Conservation (phyloP, 768 basidiomycete genomes). For the Chiua virens region DNA sequence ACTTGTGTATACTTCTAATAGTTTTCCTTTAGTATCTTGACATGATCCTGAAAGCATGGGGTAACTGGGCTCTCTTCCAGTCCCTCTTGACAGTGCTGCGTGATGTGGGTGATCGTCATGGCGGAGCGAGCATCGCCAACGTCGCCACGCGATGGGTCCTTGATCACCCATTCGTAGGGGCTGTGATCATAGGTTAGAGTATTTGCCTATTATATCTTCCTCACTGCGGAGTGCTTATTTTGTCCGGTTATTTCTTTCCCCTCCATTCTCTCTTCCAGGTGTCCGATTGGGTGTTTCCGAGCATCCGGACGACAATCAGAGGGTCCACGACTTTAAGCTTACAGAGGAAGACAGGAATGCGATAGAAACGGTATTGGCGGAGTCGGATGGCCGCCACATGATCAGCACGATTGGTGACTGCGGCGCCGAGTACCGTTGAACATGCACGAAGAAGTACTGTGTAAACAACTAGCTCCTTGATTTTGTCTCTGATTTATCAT, state of each 20-base stretch:
- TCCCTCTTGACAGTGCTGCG: conserved; percentile 57
- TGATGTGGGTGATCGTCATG: conserved; percentile 65
- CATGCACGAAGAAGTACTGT: not conserved
- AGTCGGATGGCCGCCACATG: conserved; percentile 59
- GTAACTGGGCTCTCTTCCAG: conserved; percentile 76
- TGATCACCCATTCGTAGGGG: conserved; percentile 74
- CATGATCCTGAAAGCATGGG: conserved; percentile 79
- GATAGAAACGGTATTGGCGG: conserved; percentile 61
- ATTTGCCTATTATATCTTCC: not conserved
- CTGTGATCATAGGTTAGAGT: conserved; percentile 68
- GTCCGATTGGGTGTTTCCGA: conserved; percentile 74
- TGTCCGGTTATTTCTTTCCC: conserved; percentile 1
- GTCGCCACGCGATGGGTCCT: conserved; percentile 82
- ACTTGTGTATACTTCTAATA: too few relatives aligned
- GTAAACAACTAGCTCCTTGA: not conserved
- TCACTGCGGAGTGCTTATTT: not conserved
- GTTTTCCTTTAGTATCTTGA: conserved; percentile 66
- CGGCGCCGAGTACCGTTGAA: conserved; percentile 76
- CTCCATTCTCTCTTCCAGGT: conserved; percentile 44
- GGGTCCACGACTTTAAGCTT: conserved; percentile 59
- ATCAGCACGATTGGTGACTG: conserved; percentile 78
- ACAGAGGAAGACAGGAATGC: conserved; percentile 52
- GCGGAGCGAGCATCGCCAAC: conserved; percentile 68
- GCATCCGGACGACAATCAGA: conserved; percentile 66
- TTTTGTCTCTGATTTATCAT: too few relatives aligned